Percentiles rank a stretch among this genome's conserved stretches.
These are phyloP conservation scores for Candida boidinii DNA, from an alignment of 805 yeast species.

Conservation along the genomic window DNA sequence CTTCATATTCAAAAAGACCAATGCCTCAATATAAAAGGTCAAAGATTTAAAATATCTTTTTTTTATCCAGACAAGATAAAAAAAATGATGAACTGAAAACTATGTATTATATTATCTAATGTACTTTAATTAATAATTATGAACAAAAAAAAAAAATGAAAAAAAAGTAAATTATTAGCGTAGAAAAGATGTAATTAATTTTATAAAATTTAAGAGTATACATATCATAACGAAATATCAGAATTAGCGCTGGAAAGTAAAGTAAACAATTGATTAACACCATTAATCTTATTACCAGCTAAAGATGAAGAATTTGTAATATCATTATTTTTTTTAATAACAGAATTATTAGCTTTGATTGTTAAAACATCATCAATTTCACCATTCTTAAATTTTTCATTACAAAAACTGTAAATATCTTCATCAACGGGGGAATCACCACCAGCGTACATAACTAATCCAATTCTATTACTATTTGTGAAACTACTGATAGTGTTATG, in stretches of 20 bases:
- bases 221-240: too few relatives aligned
- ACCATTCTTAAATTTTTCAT: conserved; percentile 28
- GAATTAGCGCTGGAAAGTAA: conserved; percentile 28
- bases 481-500: too few relatives aligned
- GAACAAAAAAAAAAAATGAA: too few relatives aligned
- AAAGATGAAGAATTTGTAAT: conserved; percentile 28
- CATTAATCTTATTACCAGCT: conserved; percentile 58
- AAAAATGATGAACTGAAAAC: too few relatives aligned
- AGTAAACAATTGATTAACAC: conserved; percentile 60
- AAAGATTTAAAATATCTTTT: too few relatives aligned
- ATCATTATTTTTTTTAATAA: too few relatives aligned
- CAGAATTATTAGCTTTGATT: conserved; percentile 47
- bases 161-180: too few relatives aligned
- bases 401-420: conserved; percentile 48
- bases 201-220: conserved; percentile 1
- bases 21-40: too few relatives aligned
- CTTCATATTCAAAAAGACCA: too few relatives aligned
- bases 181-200: background rate
- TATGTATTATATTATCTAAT: too few relatives aligned
- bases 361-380: conserved; percentile 42
- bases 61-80: too few relatives aligned
- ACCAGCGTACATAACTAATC: conserved; percentile 51
- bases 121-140: too few relatives aligned
- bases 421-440: conserved; percentile 65
- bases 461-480: conserved; percentile 21